Base-by-base conservation (phyloP, 2,329 filamentous ascomycete genomes). In the Cladosporium sp. region DNA sequence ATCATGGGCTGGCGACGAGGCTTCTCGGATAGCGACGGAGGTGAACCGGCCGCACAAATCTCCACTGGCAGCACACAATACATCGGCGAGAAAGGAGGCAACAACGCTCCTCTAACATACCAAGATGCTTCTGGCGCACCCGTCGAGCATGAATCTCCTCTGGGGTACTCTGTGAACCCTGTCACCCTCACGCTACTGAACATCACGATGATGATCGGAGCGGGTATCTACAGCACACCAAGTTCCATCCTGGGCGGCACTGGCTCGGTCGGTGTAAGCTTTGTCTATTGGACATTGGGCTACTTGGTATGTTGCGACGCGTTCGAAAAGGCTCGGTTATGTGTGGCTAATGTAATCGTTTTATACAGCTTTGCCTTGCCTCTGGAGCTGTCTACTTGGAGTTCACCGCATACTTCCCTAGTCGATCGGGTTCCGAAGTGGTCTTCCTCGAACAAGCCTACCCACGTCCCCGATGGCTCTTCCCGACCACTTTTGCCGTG, bases 391-490 rank as follows among this genome's bases (percentile, higher is more conserved):
- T 88, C 0, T 90, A 90, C 65, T 83, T 90, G 10, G 88, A 91
- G 71, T 84, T 86, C 18, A 84, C 87, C 0, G 82, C 86, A 1
- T 90, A 87, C 68, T 91, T 90, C 67, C 88, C 88, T 0, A 90
- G 85, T 72, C 84, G 88, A 11, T 89, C 86, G 2, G 63, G 63
- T 21, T 83, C 84, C 0, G 87, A 91, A 71, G 88, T 89, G 0
- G 88, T 89, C 0, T 91, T 90, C 69, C 81, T 91, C 0, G 88
- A 91, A 70, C 88, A 91, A 71, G 86, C 87, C 0, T 91, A 85
- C 68, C 88, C 88, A 1, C 81, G 86, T 1, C 89, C 88, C 0
- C 84, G 81, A 64, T 88, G 86, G 72, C 82, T 91, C 66, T 86
- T 91, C 60, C 87, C 88, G 0, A 86, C 86, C 0, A 80, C 86